Evolutionary conservation across 75 land plant species (phyloP).

Genomic region (Cupressus sempervirens): DNA sequence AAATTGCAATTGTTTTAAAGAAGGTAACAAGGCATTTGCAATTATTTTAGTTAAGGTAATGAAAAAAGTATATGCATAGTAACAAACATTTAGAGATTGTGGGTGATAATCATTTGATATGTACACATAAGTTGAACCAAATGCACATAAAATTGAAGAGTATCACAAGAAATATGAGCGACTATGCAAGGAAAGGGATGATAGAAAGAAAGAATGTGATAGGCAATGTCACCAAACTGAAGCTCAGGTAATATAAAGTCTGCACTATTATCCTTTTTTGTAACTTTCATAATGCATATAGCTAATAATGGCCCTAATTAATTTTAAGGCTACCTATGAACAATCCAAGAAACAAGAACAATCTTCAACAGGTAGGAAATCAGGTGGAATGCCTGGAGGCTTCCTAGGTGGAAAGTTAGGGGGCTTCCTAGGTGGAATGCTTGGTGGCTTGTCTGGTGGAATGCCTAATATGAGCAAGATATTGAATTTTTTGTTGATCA

Average conservation of each 20-base stretch:
- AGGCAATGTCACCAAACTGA: slow-evolving; percentile 61
- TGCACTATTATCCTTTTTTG: too few relatives aligned
- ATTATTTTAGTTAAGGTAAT: too few relatives aligned
- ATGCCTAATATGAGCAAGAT: slow-evolving; percentile 87
- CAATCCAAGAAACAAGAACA: too few relatives aligned
- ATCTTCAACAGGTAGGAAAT: slow-evolving; percentile 25
- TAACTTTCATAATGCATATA: too few relatives aligned
- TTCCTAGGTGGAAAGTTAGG: slow-evolving; percentile 28
- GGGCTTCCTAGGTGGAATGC: slow-evolving; percentile 17
- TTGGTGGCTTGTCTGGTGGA: slow-evolving; percentile 38
- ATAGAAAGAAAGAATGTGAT: slow-evolving; percentile 64
- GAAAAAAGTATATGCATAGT: background rate
- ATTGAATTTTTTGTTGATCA: too few relatives aligned
- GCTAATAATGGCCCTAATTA: too few relatives aligned
- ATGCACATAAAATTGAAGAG: slow-evolving; percentile 92
- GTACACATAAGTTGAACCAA: slow-evolving; percentile 78
- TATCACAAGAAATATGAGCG: slow-evolving; percentile 89
- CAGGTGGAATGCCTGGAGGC: slow-evolving; percentile 25
- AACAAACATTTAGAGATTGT: background rate
- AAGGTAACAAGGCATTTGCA: too few relatives aligned
- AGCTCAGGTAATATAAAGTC: too few relatives aligned
- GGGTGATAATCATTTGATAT: background rate
- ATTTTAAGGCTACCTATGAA: too few relatives aligned
- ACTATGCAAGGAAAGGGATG: slow-evolving; percentile 71
- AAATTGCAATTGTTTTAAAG: slow-evolving; percentile 63